Evolutionary conservation across 805 yeast species (phyloP).

Genomic region (Diddensiella caesifluorescens): DNA sequence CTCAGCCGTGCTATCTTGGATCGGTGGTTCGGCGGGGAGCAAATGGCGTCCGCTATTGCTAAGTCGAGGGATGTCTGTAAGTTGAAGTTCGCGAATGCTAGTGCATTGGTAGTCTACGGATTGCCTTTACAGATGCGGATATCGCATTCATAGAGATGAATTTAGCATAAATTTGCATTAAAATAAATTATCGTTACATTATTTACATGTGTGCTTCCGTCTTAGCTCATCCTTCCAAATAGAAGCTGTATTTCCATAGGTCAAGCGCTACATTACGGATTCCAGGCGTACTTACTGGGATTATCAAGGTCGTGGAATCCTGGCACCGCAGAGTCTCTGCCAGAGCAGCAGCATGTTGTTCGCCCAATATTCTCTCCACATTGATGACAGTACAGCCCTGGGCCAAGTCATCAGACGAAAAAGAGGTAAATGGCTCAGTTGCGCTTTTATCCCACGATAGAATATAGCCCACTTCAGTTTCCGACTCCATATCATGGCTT

Average conservation of each 20-base stretch:
- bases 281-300: background rate
- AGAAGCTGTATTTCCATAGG: slow-evolving; percentile 2
- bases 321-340: background rate
- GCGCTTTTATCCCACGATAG: too few species aligned
- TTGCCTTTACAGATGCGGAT: slow-evolving; percentile 47
- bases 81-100: slow-evolving; percentile 74
- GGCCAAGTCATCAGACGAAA: too few species aligned
- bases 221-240: background rate
- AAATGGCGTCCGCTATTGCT: slow-evolving; percentile 53
- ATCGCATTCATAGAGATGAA: background rate
- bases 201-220: background rate
- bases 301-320: background rate
- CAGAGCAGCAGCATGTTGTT: slow-evolving; percentile 1
- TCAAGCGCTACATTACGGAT: background rate
- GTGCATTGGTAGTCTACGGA: slow-evolving; percentile 90
- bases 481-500: too few species aligned
- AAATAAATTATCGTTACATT: background rate
- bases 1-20: slow-evolving; percentile 60
- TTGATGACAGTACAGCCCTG: background rate
- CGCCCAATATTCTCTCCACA: background rate
- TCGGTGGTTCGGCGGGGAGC: slow-evolving; percentile 40
- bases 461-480: too few species aligned
- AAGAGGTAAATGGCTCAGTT: too few species aligned
- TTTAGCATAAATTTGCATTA: background rate
- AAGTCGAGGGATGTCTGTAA: slow-evolving; percentile 63